Evolutionary conservation across 495 filamentous ascomycete species (phyloP).

Genomic region (Patellaria atrata): DNA sequence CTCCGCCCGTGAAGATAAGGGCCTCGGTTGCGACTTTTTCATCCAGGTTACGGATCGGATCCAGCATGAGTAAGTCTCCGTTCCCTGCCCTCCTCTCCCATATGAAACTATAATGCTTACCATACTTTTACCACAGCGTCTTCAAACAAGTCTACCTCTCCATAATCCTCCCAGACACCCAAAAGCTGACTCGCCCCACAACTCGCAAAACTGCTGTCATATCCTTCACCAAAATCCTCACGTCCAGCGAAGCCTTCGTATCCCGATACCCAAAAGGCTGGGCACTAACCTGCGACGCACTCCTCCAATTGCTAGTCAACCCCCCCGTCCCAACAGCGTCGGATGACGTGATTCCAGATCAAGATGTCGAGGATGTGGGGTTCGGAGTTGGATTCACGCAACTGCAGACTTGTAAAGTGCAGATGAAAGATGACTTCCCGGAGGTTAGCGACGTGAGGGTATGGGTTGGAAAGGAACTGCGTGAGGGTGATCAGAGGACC

Average conservation of each 20-base stretch:
- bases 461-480: constrained; percentile 66
- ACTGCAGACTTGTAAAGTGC: constrained; percentile 70
- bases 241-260: constrained; percentile 67
- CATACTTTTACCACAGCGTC: constrained; percentile 32
- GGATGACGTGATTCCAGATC: constrained; percentile 66
- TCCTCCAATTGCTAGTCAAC: constrained; percentile 78
- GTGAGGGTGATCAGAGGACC: constrained; percentile 42
- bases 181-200: constrained; percentile 66
- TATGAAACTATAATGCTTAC: neutral
- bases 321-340: constrained; percentile 52
- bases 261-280: constrained; percentile 69
- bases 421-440: constrained; percentile 58
- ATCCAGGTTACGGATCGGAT: constrained; percentile 65
- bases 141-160: constrained; percentile 73
- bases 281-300: constrained; percentile 68
- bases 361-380: constrained; percentile 83
- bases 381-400: constrained; percentile 90
- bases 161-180: constrained; percentile 76
- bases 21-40: constrained; percentile 79
- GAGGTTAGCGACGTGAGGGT: constrained; percentile 62
- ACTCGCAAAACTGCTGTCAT: constrained; percentile 92
- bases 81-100: no score
- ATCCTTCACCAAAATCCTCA: constrained; percentile 77
- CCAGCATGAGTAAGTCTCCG: constrained; percentile 46
- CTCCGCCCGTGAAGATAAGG: constrained; percentile 57